Base-by-base conservation (phyloP, 1,284 basidiomycete species). In the Coriolopsis trogii region DNA sequence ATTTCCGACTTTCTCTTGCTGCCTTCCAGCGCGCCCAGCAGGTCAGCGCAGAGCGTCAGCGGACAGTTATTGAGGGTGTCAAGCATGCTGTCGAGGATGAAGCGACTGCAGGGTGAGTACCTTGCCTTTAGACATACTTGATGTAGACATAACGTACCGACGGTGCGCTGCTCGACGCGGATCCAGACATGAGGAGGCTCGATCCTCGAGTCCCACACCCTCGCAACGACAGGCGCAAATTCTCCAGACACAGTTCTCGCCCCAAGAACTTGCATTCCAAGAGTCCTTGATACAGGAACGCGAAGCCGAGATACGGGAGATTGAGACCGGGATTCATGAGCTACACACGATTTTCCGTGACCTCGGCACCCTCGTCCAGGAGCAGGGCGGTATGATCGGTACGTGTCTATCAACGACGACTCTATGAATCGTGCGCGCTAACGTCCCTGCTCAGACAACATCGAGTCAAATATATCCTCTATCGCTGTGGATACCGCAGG, bases 291-390 rank as follows among this genome's bases (percentile, higher is more conserved):
- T 99, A 56, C 91, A 91, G 51, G 96, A 98, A 69, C 91, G 97
- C 16, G 96, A 99, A 69, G 79, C 79, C 1, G 96, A 98, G 67
- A 99, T 99, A 53, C 84, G 91, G 38, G 95, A 98, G 67, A 99
- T 99, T 55, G 97, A 99, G 73, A 88, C 85, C 1, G 96, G 97
- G 6, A 98, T 99, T 47, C 94, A 98, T 65, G 96, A 99, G 69
- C 76, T 99, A 40, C 88, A 94, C 42, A 94, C 98, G 71, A 98
- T 99, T 64, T 99, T 99, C 80, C 84, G 93, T 36, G 96, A 99
- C 72, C 74, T 99, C 30, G 95, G 95, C 31, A 95, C 93, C 16
- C 82, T 99, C 37, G 95, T 99, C 2, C 85, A 87, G 59, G 93
- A 98, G 67, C 97, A 99, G 69, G 95, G 96, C 7, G 85, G 85